Conservation (phyloP, 2,329 filamentous ascomycete species). For the Seiridium unicorne region DNA sequence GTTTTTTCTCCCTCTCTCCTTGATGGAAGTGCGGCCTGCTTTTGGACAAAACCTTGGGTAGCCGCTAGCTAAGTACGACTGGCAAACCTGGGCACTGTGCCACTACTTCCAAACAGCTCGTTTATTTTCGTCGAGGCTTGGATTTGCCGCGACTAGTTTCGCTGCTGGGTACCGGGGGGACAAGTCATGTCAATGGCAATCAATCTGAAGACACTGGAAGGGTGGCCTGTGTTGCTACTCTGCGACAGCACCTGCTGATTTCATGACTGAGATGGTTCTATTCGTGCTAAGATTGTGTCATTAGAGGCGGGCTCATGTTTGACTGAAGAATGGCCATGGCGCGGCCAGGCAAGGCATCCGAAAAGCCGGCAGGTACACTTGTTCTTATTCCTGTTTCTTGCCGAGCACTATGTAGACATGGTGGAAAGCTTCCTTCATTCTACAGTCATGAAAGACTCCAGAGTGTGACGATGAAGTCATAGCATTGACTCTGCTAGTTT, state of each 20-base stretch:
- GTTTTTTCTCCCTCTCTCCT: background rate
- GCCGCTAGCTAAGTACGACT: background rate
- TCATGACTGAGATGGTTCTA: background rate
- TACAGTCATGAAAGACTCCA: background rate
- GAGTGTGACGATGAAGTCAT: constrained; percentile 1
- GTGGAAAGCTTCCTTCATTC: no score
- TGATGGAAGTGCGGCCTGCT: background rate
- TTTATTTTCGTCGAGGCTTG: background rate
- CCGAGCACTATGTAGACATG: no score
- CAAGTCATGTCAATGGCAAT: background rate
- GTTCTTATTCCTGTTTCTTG: no score
- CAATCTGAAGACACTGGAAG: background rate
- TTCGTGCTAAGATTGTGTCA: background rate
- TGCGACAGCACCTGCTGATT: background rate
- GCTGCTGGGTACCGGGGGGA: background rate
- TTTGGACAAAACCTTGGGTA: background rate
- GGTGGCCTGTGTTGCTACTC: background rate
- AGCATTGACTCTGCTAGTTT: background rate
- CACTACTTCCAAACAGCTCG: background rate
- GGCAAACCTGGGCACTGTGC: background rate
- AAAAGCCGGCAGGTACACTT: no score
- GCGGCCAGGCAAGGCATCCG: no score
- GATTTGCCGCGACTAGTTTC: background rate
- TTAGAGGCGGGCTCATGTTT: background rate
- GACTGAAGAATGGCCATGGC: no score